Percentiles rank a stretch among this genome's conserved stretches.
These are phyloP conservation scores for Botrytis pseudocinerea DNA, from an alignment of 2,329 filamentous ascomycete species.

Conservation along the genomic window DNA sequence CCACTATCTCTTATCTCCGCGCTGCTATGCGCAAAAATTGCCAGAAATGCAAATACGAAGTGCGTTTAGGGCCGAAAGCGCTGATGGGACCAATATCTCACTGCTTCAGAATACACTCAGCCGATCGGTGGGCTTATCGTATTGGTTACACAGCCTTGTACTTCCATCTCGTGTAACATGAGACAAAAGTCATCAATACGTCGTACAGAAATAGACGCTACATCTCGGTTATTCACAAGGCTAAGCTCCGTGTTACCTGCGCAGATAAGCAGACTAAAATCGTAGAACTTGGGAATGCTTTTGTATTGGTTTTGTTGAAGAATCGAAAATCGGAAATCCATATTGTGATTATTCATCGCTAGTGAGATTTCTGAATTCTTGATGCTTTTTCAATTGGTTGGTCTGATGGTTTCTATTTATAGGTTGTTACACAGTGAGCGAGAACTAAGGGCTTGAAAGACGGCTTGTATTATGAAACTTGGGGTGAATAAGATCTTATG, in stretches of 20 bases:
- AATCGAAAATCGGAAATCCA: rapidly evolving
- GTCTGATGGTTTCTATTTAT: background rate
- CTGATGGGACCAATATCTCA: background rate
- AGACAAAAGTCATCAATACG: background rate
- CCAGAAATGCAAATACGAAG: background rate
- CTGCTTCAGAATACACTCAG: background rate
- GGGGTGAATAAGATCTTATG: background rate
- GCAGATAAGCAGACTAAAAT: background rate
- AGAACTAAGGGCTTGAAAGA: rapidly evolving
- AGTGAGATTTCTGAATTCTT: background rate
- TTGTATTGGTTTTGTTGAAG: no score
- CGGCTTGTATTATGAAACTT: no score
- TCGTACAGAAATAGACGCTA: background rate
- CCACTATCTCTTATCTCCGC: background rate
- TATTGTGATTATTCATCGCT: background rate
- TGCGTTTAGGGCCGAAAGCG: rapidly evolving
- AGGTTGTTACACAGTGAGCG: no score
- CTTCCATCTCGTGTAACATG: background rate
- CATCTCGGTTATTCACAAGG: background rate
- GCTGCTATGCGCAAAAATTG: background rate
- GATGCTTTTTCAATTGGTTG: background rate
- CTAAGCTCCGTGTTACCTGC: background rate
- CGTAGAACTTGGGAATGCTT: background rate
- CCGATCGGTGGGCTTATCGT: background rate
- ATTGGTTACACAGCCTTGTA: background rate